Evolutionary conservation across 108 stramenopile species (phyloP).

Genomic region (Skeletonema marinoi): DNA sequence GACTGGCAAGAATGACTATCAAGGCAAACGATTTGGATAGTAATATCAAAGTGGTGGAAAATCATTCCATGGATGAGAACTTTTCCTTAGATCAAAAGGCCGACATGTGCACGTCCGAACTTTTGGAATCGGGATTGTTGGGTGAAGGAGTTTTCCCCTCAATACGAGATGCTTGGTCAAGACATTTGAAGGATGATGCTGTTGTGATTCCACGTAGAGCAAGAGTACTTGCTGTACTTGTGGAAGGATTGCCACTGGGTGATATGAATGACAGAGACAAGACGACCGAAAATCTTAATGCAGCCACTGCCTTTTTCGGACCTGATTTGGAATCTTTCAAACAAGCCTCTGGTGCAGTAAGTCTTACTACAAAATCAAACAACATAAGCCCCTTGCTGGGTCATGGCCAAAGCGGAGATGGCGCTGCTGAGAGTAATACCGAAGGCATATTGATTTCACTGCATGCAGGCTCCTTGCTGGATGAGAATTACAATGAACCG

Average conservation of each 20-base stretch:
- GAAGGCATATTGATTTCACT: conserved; percentile 35
- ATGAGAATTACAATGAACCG: conserved; percentile 13
- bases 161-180: conserved; percentile 79
- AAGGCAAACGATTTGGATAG: conserved; percentile 50
- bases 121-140: conserved; percentile 80
- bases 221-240: conserved; percentile 64
- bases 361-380: conserved; percentile 13
- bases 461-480: conserved; percentile 39
- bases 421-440: neutral
- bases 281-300: conserved; percentile 5
- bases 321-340: conserved; percentile 27
- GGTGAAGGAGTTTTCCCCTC: conserved; percentile 82
- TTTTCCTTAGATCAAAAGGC: conserved; percentile 38
- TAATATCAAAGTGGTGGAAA: conserved; percentile 54
- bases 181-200: conserved; percentile 69
- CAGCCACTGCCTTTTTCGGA: conserved; percentile 29
- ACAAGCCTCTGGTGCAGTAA: conserved; percentile 31
- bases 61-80: conserved; percentile 65
- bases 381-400: conserved; percentile 19
- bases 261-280: neutral
- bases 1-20: conserved; percentile 57
- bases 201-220: conserved; percentile 73
- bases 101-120: conserved; percentile 78
- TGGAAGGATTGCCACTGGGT: conserved; percentile 23
- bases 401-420: neutral